These are phyloP conservation scores for Wallacemonas rigidus DNA, from an alignment of 208 protist species.

Conservation along the genomic window DNA sequence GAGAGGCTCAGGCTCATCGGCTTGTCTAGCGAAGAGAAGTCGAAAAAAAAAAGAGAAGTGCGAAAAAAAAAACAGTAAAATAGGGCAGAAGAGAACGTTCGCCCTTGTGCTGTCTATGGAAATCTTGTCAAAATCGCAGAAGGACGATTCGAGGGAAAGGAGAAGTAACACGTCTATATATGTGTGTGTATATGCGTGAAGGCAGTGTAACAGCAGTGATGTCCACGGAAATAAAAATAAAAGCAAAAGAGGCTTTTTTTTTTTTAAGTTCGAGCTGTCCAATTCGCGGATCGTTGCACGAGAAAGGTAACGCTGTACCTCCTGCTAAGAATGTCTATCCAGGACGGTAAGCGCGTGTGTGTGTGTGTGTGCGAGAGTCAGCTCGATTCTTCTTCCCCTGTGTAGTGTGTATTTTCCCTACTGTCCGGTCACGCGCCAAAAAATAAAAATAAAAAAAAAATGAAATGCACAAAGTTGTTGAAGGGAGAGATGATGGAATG, in stretches of 20 bases:
- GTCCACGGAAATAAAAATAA: too few relatives aligned
- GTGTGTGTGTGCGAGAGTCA: constrained; percentile 8
- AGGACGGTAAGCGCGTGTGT: neutral
- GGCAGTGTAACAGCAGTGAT: neutral
- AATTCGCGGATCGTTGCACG: too few relatives aligned
- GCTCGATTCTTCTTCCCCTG: too few relatives aligned
- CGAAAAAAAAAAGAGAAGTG: constrained; percentile 6
- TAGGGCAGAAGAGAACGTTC: neutral
- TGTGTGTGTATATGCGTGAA: constrained; percentile 3
- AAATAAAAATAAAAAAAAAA: constrained; percentile 16
- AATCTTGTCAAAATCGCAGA: neutral
- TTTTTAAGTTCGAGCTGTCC: too few relatives aligned
- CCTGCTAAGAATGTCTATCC: too few relatives aligned
- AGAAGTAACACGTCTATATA: constrained; percentile 10
- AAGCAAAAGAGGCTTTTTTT: too few relatives aligned
- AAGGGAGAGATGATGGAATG: constrained; percentile 10
- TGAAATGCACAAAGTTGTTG: neutral
- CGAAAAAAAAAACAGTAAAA: constrained; percentile 7
- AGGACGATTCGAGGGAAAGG: neutral
- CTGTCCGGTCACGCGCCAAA: neutral
- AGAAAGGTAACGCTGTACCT: too few relatives aligned
- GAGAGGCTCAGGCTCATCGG: neutral
- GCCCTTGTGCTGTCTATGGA: neutral
- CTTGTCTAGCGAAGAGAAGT: neutral
- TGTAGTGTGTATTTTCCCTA: too few relatives aligned